Conservation (phyloP, 2,329 filamentous ascomycete genomes). For the Corinectria fuckeliana region DNA sequence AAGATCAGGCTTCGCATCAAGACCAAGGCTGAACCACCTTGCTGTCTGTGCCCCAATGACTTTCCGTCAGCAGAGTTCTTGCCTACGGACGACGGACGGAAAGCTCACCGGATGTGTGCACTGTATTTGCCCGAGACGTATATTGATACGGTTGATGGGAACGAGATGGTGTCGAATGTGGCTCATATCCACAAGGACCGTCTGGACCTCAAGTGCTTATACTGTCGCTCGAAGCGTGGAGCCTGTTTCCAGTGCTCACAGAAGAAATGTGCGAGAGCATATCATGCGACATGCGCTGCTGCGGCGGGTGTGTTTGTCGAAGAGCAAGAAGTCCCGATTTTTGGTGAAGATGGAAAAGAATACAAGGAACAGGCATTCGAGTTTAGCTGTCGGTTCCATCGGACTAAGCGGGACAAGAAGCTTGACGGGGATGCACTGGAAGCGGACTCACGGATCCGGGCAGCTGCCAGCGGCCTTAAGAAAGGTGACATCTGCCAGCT, state of each 20-base stretch:
- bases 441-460: constrained; percentile 69
- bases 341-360: constrained; percentile 88
- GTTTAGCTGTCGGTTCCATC: constrained; percentile 93
- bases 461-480: constrained; percentile 72
- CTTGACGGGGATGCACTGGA: constrained; percentile 73
- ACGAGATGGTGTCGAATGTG: constrained; percentile 79
- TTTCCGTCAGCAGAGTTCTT: constrained; percentile 82
- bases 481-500: constrained; percentile 83
- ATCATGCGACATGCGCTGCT: constrained; percentile 93
- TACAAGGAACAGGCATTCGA: constrained; percentile 93
- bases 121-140: constrained; percentile 92
- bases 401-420: constrained; percentile 83
- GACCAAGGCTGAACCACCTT: constrained; percentile 76
- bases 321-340: constrained; percentile 82
- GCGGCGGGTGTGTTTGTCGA: constrained; percentile 93
- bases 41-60: constrained; percentile 91
- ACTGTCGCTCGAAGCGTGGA: constrained; percentile 92
- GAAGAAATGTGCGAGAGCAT: constrained; percentile 91
- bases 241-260: constrained; percentile 96
- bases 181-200: constrained; percentile 85
- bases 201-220: constrained; percentile 90
- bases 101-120: constrained; percentile 88
- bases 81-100: constrained; percentile 84
- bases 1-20: constrained; percentile 82
- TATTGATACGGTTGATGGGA: constrained; percentile 73